These are phyloP conservation scores for Henckelia pumila DNA, from an alignment of 257 asterid species.

Conservation along the genomic window DNA sequence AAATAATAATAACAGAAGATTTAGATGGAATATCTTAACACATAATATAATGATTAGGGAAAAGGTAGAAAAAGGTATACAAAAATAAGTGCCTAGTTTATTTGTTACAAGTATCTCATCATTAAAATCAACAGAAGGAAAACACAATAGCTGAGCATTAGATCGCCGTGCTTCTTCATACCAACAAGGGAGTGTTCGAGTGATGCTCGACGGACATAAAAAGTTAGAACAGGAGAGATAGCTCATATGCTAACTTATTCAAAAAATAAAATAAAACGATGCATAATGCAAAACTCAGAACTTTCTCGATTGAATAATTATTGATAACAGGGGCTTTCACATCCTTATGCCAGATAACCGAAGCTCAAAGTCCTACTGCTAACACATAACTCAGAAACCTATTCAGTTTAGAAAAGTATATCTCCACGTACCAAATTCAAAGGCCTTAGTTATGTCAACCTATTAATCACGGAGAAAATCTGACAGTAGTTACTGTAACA, in stretches of 20 bases:
- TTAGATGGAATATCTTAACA: neutral
- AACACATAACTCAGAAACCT: conserved; percentile 5
- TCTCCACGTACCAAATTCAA: conserved; percentile 15
- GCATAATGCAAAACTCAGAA: no score
- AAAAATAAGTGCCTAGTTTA: neutral
- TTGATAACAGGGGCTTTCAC: no score
- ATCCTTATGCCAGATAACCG: no score
- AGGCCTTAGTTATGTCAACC: neutral
- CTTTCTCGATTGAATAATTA: no score
- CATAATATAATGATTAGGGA: neutral
- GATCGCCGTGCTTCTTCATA: neutral
- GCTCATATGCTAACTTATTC: no score
- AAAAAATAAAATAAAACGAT: no score
- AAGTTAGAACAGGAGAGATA: no score
- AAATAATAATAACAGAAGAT: no score
- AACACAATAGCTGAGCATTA: neutral
- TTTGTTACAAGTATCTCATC: neutral
- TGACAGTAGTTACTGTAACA: neutral
- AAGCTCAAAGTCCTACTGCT: neutral
- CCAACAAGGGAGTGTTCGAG: neutral
- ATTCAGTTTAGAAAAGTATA: conserved; percentile 10
- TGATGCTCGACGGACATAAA: no score
- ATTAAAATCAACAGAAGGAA: neutral
- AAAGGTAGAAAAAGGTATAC: neutral
- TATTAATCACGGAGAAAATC: conserved; percentile 15